Conservation (phyloP, 1,284 basidiomycete genomes). For the Ustilago vetiveriae region DNA sequence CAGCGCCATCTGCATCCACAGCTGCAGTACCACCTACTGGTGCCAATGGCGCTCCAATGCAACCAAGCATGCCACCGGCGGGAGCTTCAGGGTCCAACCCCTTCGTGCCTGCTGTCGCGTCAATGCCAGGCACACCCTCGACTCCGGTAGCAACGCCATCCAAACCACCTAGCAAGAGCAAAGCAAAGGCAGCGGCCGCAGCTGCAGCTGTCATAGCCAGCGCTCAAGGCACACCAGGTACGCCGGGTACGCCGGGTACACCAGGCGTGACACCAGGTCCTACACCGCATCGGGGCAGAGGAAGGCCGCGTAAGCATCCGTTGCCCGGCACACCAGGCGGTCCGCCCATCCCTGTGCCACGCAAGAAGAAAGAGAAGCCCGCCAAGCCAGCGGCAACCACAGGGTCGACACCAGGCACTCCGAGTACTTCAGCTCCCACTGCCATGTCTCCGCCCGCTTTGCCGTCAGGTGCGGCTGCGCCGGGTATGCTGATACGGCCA, state of each 20-base stretch:
- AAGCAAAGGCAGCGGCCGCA: slow-evolving; percentile 18
- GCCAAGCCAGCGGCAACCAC: slow-evolving; percentile 18
- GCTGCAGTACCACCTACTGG: slow-evolving; percentile 1
- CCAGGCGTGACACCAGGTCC: slow-evolving; percentile 33
- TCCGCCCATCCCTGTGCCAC: slow-evolving; percentile 23
- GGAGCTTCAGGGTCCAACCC: slow-evolving; percentile 10
- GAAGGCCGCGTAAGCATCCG: slow-evolving; percentile 47
- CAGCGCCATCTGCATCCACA: slow-evolving; percentile 6
- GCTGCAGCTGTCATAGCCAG: slow-evolving; percentile 6
- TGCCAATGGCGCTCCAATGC: slow-evolving; percentile 19
- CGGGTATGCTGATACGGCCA: slow-evolving; percentile 11
- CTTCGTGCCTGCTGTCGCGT: slow-evolving; percentile 5
- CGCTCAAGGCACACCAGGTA: slow-evolving; percentile 3
- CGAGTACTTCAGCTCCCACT: slow-evolving; percentile 4
- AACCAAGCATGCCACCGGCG: slow-evolving; percentile 5
- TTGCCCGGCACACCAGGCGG: slow-evolving; percentile 44
- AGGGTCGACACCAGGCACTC: slow-evolving; percentile 5
- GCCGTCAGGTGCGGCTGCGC: slow-evolving; percentile 1
- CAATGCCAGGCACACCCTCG: slow-evolving; percentile 22
- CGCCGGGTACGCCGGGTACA: slow-evolving; percentile 18
- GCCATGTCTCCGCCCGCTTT: slow-evolving; percentile 15
- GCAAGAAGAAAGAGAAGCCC: slow-evolving; percentile 46
- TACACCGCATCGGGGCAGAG: slow-evolving; percentile 40
- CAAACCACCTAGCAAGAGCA: slow-evolving; percentile 24
- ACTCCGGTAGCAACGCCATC: slow-evolving; percentile 24